Evolutionary conservation across 257 asterid species (phyloP).

Genomic region (Solanum neorickii): DNA sequence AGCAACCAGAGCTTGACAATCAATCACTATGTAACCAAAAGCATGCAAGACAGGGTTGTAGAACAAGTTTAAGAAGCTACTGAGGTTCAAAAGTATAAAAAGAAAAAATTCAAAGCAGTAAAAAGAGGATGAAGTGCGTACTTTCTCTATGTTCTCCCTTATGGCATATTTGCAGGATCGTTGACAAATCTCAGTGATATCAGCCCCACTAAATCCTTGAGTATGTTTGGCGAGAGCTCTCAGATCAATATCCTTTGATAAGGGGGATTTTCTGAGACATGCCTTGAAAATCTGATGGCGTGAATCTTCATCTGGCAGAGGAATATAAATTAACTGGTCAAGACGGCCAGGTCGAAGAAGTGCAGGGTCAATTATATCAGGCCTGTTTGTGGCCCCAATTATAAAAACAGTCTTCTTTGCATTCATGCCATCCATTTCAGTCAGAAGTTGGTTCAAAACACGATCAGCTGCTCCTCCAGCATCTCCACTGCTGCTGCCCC

Average conservation of each 20-base stretch:
- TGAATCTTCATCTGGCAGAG: slow-evolving; percentile 49
- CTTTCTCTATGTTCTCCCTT: slow-evolving; percentile 48
- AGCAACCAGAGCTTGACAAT: not conserved
- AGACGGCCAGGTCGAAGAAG: slow-evolving; percentile 57
- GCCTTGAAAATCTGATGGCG: slow-evolving; percentile 47
- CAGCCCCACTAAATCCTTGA: slow-evolving; percentile 52
- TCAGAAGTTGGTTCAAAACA: slow-evolving; percentile 46
- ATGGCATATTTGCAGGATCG: slow-evolving; percentile 53
- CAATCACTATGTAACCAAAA: not conserved
- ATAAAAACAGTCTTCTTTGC: slow-evolving; percentile 51
- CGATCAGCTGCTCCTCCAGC: slow-evolving; percentile 59
- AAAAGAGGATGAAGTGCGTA: not conserved
- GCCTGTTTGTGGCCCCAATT: slow-evolving; percentile 54
- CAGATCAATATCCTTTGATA: slow-evolving; percentile 37
- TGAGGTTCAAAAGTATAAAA: not conserved
- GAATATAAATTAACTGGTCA: slow-evolving; percentile 45
- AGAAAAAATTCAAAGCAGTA: not conserved
- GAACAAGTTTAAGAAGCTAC: not conserved
- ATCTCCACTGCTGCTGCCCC: slow-evolving; percentile 52
- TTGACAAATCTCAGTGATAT: slow-evolving; percentile 48
- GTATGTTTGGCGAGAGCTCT: slow-evolving; percentile 44
- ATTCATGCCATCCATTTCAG: slow-evolving; percentile 57
- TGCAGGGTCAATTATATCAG: slow-evolving; percentile 46
- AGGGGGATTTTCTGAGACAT: slow-evolving; percentile 41
- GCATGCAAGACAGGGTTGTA: not conserved